phyloP scores from a whole-genome alignment of 208 protist species.

The Strigomonas culicis region DNA sequence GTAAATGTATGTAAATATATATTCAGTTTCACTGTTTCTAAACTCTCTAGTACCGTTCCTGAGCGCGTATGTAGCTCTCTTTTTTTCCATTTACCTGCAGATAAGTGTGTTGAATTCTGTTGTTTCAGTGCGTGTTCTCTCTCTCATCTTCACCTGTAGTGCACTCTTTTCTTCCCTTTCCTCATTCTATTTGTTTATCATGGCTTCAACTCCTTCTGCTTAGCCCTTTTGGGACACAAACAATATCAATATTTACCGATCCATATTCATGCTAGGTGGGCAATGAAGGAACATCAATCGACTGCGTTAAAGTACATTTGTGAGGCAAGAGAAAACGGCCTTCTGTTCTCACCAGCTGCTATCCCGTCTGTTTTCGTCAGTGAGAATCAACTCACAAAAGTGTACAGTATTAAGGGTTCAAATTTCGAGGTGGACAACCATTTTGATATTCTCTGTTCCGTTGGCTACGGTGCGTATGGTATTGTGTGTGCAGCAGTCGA shows the following conservation, averaged over 20 bases:
- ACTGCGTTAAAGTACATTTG: neutral
- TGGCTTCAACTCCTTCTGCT: neutral
- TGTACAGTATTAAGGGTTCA: constrained; percentile 44
- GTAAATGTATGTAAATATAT: constrained; percentile 6
- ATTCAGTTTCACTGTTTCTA: neutral
- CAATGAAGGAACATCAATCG: neutral
- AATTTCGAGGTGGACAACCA: constrained; percentile 59
- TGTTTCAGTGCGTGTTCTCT: neutral
- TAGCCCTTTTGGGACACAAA: neutral
- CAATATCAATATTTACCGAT: neutral
- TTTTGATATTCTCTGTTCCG: constrained; percentile 49
- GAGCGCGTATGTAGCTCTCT: too few species aligned
- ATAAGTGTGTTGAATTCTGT: neutral
- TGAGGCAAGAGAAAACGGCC: neutral
- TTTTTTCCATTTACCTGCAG: neutral
- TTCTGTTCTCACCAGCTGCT: neutral
- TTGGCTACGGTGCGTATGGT: constrained; percentile 74
- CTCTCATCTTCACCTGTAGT: neutral
- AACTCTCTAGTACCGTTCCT: too few species aligned
- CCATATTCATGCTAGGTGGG: neutral
- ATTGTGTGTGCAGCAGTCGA: constrained; percentile 69
- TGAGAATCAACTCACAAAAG: constrained; percentile 29
- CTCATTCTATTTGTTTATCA: constrained; percentile 3
- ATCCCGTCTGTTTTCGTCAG: neutral
- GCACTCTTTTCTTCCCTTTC: constrained; percentile 2